A percentile compares a stretch with the other conserved stretches of the same genome.
These are phyloP conservation scores for Gyrodon lividus DNA, from an alignment of 768 basidiomycete species.

Conservation along the genomic window DNA sequence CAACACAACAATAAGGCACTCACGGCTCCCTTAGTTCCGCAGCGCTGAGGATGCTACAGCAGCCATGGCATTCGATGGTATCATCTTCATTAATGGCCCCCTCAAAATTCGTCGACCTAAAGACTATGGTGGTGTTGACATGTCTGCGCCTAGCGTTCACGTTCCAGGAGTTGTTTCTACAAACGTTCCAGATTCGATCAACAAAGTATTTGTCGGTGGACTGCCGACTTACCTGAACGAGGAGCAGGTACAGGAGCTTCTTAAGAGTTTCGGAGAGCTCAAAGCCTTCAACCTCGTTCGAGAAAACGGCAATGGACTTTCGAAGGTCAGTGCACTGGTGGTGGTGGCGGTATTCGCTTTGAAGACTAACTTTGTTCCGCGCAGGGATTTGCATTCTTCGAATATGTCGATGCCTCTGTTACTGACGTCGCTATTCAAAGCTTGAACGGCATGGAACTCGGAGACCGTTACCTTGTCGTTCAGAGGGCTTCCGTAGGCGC, in stretches of 20 bases:
- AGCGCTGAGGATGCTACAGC: slow-evolving; percentile 95
- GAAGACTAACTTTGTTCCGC: slow-evolving; percentile 1
- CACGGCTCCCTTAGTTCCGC: slow-evolving; percentile 70
- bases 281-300: slow-evolving; percentile 98
- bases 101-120: slow-evolving; percentile 97
- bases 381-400: slow-evolving; percentile 98
- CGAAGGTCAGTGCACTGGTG: slow-evolving; percentile 66
- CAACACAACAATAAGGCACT: slow-evolving; percentile 5
- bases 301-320: slow-evolving; percentile 84
- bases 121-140: slow-evolving; percentile 85
- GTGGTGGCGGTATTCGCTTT: neutral
- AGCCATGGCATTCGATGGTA: slow-evolving; percentile 97
- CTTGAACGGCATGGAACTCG: slow-evolving; percentile 96
- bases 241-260: slow-evolving; percentile 96
- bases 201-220: slow-evolving; percentile 98
- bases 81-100: slow-evolving; percentile 92
- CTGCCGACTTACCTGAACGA: slow-evolving; percentile 95
- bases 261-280: slow-evolving; percentile 96
- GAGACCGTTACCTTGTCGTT: slow-evolving; percentile 92
- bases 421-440: slow-evolving; percentile 97
- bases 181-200: slow-evolving; percentile 94
- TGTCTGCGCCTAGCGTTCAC: slow-evolving; percentile 64
- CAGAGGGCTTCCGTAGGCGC: slow-evolving; percentile 96
- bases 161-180: slow-evolving; percentile 96
- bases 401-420: slow-evolving; percentile 85